Conservation (phyloP, 2,329 filamentous ascomycete genomes). For the Scedosporium minutisporum region DNA sequence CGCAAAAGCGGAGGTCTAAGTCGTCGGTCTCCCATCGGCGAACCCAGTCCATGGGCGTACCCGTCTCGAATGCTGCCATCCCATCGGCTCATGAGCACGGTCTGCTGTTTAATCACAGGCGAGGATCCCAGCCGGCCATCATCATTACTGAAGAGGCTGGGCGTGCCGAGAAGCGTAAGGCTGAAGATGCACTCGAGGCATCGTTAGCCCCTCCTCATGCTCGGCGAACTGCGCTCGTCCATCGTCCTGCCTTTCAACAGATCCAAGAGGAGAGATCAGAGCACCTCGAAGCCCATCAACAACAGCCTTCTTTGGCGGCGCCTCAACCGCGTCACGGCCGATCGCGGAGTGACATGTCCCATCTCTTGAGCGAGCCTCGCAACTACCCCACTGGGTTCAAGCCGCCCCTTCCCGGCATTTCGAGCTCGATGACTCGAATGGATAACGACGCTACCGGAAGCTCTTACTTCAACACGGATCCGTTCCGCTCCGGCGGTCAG, state of each 20-base stretch:
- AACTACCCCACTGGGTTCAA: neutral
- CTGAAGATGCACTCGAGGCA: constrained; percentile 1
- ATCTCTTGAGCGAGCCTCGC: neutral
- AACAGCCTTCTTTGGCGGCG: neutral
- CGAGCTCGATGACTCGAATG: neutral
- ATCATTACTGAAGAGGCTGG: neutral
- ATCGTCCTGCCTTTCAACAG: constrained; percentile 21
- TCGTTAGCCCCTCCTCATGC: neutral
- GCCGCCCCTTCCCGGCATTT: neutral
- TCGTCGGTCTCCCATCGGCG: constrained; percentile 17
- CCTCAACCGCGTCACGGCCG: neutral
- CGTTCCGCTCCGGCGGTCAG: neutral
- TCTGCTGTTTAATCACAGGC: neutral
- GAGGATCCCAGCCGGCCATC: neutral
- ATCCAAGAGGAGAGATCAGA: constrained; percentile 20
- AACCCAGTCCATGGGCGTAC: constrained; percentile 24
- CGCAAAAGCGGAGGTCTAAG: constrained; percentile 16
- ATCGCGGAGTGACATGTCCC: constrained; percentile 5
- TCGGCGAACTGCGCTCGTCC: constrained; percentile 13
- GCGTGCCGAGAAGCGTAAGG: constrained; percentile 5
- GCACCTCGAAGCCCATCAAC: constrained; percentile 15
- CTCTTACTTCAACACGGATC: neutral
- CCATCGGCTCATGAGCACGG: constrained; percentile 9
- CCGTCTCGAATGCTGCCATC: constrained; percentile 13
- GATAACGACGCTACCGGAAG: neutral